phyloP scores from a whole-genome alignment of 1,284 basidiomycete species.

The Pyrrhoderma lamaoense region DNA sequence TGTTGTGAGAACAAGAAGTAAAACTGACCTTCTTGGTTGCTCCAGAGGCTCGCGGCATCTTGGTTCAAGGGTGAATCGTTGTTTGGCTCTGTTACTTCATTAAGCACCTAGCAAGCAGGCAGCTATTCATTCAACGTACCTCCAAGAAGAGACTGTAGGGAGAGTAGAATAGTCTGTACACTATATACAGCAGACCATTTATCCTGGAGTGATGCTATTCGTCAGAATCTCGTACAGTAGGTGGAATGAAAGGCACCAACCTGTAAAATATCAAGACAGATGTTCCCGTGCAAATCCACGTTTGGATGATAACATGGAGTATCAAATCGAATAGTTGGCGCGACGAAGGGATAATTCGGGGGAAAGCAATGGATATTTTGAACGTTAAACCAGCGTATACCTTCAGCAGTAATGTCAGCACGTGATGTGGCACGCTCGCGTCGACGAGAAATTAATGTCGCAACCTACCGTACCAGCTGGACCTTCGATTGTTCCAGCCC shows the following conservation, averaged over 20 bases:
- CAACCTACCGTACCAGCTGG: conserved; percentile 59
- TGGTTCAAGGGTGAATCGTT: conserved; percentile 81
- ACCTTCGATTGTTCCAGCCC: conserved; percentile 79
- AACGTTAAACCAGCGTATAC: conserved; percentile 71
- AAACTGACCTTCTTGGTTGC: conserved; percentile 51
- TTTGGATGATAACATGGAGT: conserved; percentile 84
- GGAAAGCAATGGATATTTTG: conserved; percentile 75
- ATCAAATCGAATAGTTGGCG: conserved; percentile 75
- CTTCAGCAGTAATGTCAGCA: conserved; percentile 30
- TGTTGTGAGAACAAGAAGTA: background rate
- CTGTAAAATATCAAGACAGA: conserved; percentile 81
- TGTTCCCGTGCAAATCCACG: conserved; percentile 71
- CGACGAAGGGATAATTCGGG: conserved; percentile 75
- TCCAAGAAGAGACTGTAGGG: conserved; percentile 76
- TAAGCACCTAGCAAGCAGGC: conserved; percentile 2
- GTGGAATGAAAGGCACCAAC: conserved; percentile 29
- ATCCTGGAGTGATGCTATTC: conserved; percentile 41
- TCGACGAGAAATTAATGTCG: background rate
- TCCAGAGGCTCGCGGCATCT: conserved; percentile 76
- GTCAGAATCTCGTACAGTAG: conserved; percentile 5
- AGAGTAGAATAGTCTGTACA: conserved; percentile 82
- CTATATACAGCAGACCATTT: conserved; percentile 89
- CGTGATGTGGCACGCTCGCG: conserved; percentile 16
- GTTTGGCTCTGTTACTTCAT: conserved; percentile 63
- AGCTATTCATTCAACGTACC: conserved; percentile 39